Percentiles rank a stretch among this genome's conserved stretches.
Conservation (phyloP, 2,329 filamentous ascomycete species). For the Zelopaecilomyces penicillatus region DNA sequence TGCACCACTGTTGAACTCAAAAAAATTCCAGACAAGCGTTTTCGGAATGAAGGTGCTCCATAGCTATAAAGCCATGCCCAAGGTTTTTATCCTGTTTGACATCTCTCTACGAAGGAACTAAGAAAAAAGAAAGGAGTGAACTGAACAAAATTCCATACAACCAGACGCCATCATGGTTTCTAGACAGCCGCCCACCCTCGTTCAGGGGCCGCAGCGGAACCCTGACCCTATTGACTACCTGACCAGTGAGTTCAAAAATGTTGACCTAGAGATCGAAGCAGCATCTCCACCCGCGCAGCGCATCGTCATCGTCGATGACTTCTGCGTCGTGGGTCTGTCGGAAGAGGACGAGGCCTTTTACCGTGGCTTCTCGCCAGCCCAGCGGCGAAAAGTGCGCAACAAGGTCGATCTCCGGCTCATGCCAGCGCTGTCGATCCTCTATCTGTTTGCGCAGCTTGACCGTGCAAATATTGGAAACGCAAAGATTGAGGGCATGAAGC, state of each 20-base stretch:
- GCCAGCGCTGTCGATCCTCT: conserved; percentile 48
- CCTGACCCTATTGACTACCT: too few relatives aligned
- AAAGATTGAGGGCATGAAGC: conserved; percentile 34
- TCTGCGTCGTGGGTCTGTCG: conserved; percentile 21
- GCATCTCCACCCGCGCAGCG: neutral
- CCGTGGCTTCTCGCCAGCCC: conserved; percentile 13
- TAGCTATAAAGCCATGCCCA: too few relatives aligned
- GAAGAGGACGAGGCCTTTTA: conserved; percentile 22
- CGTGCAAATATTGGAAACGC: conserved; percentile 44
- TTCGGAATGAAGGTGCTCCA: too few relatives aligned
- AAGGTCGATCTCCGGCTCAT: conserved; percentile 16
- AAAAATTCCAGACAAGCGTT: too few relatives aligned
- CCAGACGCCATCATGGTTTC: too few relatives aligned
- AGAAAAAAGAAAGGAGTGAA: neutral
- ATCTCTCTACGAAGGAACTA: neutral
- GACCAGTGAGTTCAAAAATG: too few relatives aligned
- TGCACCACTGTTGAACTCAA: too few relatives aligned
- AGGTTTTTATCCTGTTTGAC: too few relatives aligned
- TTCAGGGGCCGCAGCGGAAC: too few relatives aligned
- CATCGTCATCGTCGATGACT: conserved; percentile 18
- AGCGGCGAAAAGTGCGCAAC: conserved; percentile 14
- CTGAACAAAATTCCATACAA: neutral
- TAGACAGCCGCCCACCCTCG: too few relatives aligned
- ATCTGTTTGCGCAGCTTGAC: conserved; percentile 49
- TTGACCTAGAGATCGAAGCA: too few relatives aligned